These are phyloP conservation scores for Hypomontagnella monticulosa DNA, from an alignment of 495 filamentous ascomycete species.

Conservation along the genomic window DNA sequence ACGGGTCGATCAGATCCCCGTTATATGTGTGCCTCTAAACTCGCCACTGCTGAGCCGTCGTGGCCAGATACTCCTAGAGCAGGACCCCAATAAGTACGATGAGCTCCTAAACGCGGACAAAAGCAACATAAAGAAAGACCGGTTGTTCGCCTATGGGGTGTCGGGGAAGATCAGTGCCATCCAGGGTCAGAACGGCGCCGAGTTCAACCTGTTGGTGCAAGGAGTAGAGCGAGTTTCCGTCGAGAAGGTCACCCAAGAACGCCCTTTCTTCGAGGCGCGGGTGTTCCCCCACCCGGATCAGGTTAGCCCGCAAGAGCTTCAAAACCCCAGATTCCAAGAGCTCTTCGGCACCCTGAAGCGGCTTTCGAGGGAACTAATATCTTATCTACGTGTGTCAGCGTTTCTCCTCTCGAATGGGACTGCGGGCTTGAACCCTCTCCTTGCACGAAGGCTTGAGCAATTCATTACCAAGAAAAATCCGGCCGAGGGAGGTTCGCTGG, in stretches of 20 bases:
- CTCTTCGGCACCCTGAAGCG: constrained; percentile 83
- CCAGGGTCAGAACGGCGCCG: constrained; percentile 79
- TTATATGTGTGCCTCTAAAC: constrained; percentile 83
- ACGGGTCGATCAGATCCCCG: constrained; percentile 69
- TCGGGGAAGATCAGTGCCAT: constrained; percentile 85
- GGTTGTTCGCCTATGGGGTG: constrained; percentile 80
- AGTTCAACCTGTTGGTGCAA: constrained; percentile 85
- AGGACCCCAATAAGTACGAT: constrained; percentile 60
- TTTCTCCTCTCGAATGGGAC: constrained; percentile 70
- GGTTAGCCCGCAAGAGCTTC: constrained; percentile 20
- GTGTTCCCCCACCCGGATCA: constrained; percentile 59
- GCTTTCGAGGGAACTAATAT: constrained; percentile 82
- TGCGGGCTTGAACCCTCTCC: constrained; percentile 77
- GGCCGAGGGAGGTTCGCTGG: constrained; percentile 83
- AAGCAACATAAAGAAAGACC: constrained; percentile 68
- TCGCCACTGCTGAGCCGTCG: constrained; percentile 73
- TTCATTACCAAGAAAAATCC: constrained; percentile 82
- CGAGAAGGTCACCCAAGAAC: constrained; percentile 77
- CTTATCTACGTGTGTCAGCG: constrained; percentile 78
- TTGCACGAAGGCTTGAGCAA: constrained; percentile 83
- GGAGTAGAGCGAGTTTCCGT: constrained; percentile 81
- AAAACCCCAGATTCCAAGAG: constrained; percentile 55
- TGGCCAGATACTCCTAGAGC: constrained; percentile 72
- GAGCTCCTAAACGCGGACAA: constrained; percentile 60
- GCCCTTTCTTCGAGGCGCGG: constrained; percentile 85